Evolutionary conservation across 179 eudicot species (phyloP).

Genomic region (Heliamphora pulchella): DNA sequence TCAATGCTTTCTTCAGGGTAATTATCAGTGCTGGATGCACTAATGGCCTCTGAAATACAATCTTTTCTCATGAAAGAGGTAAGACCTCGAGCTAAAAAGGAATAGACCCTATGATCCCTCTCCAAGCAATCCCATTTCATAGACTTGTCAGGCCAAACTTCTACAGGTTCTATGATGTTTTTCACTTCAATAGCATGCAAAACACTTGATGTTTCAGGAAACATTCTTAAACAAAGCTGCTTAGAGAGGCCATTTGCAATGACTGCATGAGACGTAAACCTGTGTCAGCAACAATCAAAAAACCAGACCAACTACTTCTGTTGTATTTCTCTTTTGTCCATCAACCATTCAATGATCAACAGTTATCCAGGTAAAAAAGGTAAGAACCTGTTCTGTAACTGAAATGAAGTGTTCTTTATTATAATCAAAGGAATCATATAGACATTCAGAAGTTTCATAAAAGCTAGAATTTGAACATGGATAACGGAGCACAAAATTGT

Average conservation of each 20-base stretch:
- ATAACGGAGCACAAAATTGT: not conserved
- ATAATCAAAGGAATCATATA: not conserved
- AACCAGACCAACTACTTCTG: not conserved
- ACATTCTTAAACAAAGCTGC: constrained; percentile 35
- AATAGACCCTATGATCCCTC: constrained; percentile 39
- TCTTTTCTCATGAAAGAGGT: constrained; percentile 19
- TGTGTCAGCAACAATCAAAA: not conserved
- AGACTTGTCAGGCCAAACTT: constrained; percentile 10
- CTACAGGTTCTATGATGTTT: constrained; percentile 20
- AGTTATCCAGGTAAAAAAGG: not conserved
- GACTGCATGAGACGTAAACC: constrained; percentile 30
- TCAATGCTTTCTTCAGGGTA: constrained; percentile 38
- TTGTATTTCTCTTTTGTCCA: not conserved
- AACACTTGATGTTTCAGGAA: constrained; percentile 34
- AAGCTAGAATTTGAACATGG: not conserved
- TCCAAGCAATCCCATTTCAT: constrained; percentile 13
- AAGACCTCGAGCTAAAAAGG: constrained; percentile 27
- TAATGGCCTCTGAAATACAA: constrained; percentile 30
- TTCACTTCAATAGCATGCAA: constrained; percentile 23
- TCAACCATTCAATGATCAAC: not conserved
- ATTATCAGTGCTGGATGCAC: constrained; percentile 50
- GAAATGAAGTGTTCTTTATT: not conserved
- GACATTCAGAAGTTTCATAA: not conserved
- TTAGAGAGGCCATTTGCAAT: constrained; percentile 38
- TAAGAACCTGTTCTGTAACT: not conserved